Percentiles rank a stretch among this genome's conserved stretches.
Conservation (phyloP, 2,329 filamentous ascomycete species). For the Akanthomyces uredinophilus region DNA sequence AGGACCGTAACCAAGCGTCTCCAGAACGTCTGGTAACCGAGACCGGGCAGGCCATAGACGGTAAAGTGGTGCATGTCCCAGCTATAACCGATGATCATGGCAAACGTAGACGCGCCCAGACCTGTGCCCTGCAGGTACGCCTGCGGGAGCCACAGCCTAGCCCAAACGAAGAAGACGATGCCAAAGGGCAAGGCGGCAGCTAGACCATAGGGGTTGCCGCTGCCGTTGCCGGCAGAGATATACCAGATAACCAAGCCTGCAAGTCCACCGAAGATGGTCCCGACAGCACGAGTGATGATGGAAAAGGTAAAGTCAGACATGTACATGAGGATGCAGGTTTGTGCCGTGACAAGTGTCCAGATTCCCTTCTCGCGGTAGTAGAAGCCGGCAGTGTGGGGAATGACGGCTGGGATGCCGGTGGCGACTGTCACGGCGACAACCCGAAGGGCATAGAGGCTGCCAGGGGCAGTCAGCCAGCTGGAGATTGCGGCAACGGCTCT, state of each 20-base stretch:
- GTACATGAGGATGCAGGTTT: slow-evolving; percentile 43
- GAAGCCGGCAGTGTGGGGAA: slow-evolving; percentile 41
- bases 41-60: slow-evolving; percentile 41
- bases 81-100: slow-evolving; percentile 42
- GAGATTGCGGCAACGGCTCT: slow-evolving; percentile 26
- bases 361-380: slow-evolving; percentile 48
- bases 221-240: slow-evolving; percentile 42
- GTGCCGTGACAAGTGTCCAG: slow-evolving; percentile 48
- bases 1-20: slow-evolving; percentile 39
- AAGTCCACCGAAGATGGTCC: slow-evolving; percentile 42
- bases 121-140: slow-evolving; percentile 26
- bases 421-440: slow-evolving; percentile 44
- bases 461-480: slow-evolving; percentile 37
- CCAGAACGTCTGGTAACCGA: slow-evolving; percentile 45
- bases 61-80: slow-evolving; percentile 38
- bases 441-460: slow-evolving; percentile 42
- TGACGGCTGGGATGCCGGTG: slow-evolving; percentile 34
- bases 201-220: slow-evolving; percentile 46
- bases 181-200: slow-evolving; percentile 39
- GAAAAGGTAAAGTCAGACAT: slow-evolving; percentile 47
- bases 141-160: slow-evolving; percentile 29
- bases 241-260: slow-evolving; percentile 47
- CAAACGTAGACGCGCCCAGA: slow-evolving; percentile 34
- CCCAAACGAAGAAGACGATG: slow-evolving; percentile 31
- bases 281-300: slow-evolving; percentile 34